A percentile compares a stretch with the other conserved stretches of the same genome.
Evolutionary conservation across 228 moss, liverwort and hornwort genomes (phyloP).

Genomic region (Sphagnum magellanicum): DNA sequence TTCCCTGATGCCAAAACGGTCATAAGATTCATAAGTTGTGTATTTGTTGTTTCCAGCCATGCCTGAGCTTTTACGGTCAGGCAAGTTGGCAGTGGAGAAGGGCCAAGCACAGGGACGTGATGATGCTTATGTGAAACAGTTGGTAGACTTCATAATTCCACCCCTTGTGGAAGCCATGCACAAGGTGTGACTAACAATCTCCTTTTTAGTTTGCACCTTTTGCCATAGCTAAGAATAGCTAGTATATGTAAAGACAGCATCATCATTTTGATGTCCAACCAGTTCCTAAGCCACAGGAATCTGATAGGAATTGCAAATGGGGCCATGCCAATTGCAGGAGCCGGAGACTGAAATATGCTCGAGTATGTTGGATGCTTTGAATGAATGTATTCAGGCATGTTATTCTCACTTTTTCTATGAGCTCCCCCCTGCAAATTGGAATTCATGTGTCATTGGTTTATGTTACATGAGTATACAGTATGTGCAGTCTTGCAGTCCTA

Average conservation of each 20-base stretch:
- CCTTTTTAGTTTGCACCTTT: background rate
- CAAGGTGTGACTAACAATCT: conserved; percentile 41
- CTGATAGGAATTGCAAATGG: too few relatives aligned
- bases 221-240: background rate
- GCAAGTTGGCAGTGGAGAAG: conserved; percentile 95
- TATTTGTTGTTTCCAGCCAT: conserved; percentile 49
- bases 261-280: too few relatives aligned
- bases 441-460: too few relatives aligned
- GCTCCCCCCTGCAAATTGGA: too few relatives aligned
- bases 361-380: conserved; percentile 92
- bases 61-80: conserved; percentile 92
- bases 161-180: conserved; percentile 93
- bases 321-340: conserved; percentile 44
- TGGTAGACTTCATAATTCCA: conserved; percentile 85
- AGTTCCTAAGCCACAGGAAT: too few relatives aligned
- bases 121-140: conserved; percentile 87
- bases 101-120: conserved; percentile 87
- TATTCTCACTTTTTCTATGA: too few relatives aligned
- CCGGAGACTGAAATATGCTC: conserved; percentile 96
- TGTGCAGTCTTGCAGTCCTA: too few relatives aligned
- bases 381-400: conserved; percentile 89
- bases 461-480: too few relatives aligned
- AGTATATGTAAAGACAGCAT: too few relatives aligned
- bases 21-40: too few relatives aligned
- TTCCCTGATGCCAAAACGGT: too few relatives aligned